Evolutionary conservation across 139 green algal species (phyloP).

Genomic region (Micractinium sp.): DNA sequence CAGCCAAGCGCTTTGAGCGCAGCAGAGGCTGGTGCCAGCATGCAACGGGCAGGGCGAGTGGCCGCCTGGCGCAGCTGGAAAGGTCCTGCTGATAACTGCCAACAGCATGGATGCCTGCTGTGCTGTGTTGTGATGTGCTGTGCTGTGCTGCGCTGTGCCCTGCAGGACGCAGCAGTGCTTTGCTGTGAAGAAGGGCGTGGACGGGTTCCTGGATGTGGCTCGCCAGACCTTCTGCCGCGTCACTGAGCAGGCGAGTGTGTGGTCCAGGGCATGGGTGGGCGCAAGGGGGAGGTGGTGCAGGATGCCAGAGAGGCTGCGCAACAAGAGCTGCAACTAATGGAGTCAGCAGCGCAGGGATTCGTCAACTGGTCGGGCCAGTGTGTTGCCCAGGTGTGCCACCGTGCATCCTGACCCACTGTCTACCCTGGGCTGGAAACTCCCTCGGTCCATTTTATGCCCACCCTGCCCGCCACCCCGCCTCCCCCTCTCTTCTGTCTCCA

Average conservation of each 20-base stretch:
- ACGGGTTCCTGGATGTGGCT: constrained; percentile 85
- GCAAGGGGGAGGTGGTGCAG: too few relatives aligned
- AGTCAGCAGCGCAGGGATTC: too few relatives aligned
- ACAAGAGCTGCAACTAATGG: too few relatives aligned
- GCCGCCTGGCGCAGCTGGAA: not conserved
- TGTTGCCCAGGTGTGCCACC: too few relatives aligned
- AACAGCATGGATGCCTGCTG: too few relatives aligned
- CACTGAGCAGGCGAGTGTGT: constrained; percentile 62
- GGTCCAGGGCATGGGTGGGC: not conserved
- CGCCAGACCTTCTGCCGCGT: constrained; percentile 76
- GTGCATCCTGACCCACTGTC: too few relatives aligned
- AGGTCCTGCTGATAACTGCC: too few relatives aligned
- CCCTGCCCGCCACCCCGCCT: not conserved
- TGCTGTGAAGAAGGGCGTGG: constrained; percentile 68
- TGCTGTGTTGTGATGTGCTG: not conserved
- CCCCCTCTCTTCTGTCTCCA: not conserved
- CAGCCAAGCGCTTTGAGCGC: too few relatives aligned
- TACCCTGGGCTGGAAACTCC: not conserved
- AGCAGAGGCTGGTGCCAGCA: too few relatives aligned
- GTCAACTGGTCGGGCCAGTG: too few relatives aligned
- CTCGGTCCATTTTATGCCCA: not conserved
- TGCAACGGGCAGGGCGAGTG: too few relatives aligned
- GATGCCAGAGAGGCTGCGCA: too few relatives aligned
- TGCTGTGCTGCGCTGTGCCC: not conserved
- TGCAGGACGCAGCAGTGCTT: constrained; percentile 74